Evolutionary conservation across 768 basidiomycete species (phyloP).

Genomic region (Lactarius tabidus): DNA sequence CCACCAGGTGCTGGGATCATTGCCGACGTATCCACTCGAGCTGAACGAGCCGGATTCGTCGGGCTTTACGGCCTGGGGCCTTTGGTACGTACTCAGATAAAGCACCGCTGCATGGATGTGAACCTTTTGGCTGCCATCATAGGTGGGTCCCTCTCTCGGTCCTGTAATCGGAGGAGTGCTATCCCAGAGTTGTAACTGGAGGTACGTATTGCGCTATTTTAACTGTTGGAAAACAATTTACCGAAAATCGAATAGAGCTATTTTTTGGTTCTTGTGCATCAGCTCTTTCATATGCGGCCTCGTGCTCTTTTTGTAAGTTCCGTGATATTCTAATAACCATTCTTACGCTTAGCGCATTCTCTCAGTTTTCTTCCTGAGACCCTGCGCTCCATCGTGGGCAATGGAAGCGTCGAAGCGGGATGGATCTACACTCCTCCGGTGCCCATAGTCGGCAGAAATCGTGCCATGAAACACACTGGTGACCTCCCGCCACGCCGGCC

Average conservation of each 20-base stretch:
- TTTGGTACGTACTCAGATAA: slow-evolving; percentile 42
- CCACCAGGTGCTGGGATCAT: slow-evolving; percentile 75
- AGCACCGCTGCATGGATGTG: neutral
- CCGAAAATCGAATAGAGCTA: slow-evolving; percentile 31
- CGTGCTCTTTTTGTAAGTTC: slow-evolving; percentile 35
- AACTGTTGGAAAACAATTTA: neutral
- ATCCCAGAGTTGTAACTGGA: slow-evolving; percentile 32
- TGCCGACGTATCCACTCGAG: slow-evolving; percentile 67
- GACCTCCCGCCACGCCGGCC: slow-evolving; percentile 32
- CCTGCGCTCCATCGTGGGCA: slow-evolving; percentile 41
- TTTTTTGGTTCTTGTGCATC: slow-evolving; percentile 44
- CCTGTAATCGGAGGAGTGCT: slow-evolving; percentile 49
- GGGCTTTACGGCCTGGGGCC: slow-evolving; percentile 65
- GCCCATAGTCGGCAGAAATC: slow-evolving; percentile 31
- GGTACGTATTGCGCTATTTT: slow-evolving; percentile 24
- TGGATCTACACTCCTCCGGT: slow-evolving; percentile 33
- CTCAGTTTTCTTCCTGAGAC: slow-evolving; percentile 46
- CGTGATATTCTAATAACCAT: neutral
- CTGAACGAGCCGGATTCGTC: slow-evolving; percentile 71
- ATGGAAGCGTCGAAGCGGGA: slow-evolving; percentile 39
- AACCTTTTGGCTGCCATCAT: neutral
- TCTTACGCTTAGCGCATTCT: slow-evolving; percentile 12
- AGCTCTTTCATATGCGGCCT: slow-evolving; percentile 34
- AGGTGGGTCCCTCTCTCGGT: slow-evolving; percentile 37
- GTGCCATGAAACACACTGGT: neutral